A percentile compares a stretch with the other conserved stretches of the same genome.
phyloP scores from a whole-genome alignment of 345 rosid species.

The Microcos paniculata region DNA sequence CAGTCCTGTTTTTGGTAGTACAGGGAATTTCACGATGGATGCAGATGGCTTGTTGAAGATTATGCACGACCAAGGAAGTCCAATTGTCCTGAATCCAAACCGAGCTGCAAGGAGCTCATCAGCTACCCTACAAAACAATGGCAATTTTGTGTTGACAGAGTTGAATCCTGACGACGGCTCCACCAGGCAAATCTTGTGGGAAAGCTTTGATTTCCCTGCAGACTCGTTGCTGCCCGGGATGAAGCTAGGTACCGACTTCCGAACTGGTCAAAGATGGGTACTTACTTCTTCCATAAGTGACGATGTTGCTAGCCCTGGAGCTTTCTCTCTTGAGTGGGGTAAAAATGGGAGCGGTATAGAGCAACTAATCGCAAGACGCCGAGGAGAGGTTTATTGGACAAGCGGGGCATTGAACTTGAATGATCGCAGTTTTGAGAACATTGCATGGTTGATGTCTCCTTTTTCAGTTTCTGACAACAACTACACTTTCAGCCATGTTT shows the following conservation, averaged over 20 bases:
- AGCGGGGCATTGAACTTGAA: not conserved
- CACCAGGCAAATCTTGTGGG: not conserved
- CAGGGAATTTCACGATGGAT: slow-evolving; percentile 6
- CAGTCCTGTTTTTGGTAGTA: slow-evolving; percentile 1
- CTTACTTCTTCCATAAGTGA: slow-evolving; percentile 4
- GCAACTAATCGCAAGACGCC: slow-evolving; percentile 9
- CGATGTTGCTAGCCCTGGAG: not conserved
- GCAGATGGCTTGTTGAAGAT: slow-evolving; percentile 6
- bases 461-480: not conserved
- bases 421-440: slow-evolving; percentile 9
- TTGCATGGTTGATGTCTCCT: not conserved
- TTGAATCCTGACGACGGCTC: slow-evolving; percentile 16
- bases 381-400: slow-evolving; percentile 10
- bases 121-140: not conserved
- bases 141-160: slow-evolving; percentile 5
- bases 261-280: not conserved
- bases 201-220: slow-evolving; percentile 3
- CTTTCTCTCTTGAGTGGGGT: slow-evolving; percentile 11
- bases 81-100: not conserved
- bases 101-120: slow-evolving; percentile 1
- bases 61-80: not conserved
- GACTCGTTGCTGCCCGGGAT: not conserved
- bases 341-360: not conserved
- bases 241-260: slow-evolving; percentile 2
- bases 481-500: not conserved